Base-by-base conservation (phyloP, 805 yeast species). In the Candida montana region DNA sequence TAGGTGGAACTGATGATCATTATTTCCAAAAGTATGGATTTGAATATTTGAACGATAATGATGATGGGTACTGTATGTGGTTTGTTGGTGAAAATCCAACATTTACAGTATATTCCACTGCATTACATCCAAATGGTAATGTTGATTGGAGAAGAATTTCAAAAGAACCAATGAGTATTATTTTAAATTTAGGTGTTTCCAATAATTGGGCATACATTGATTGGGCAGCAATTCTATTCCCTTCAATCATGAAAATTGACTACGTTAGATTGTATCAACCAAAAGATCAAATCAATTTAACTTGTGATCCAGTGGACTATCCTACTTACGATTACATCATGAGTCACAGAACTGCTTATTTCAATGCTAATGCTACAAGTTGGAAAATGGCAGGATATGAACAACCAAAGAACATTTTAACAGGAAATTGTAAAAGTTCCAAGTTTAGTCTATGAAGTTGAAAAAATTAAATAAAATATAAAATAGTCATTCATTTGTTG, bases 231-330 rank as follows among this genome's bases (percentile, higher is more conserved):
- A 50, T 73, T 20, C 44, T 51, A 5, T 73, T 73, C 55, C 78
- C 78, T 2, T 51, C 59, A 23, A 57, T 53, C n/a, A 56, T 72
- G 62, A 61, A 63, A 39, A 54, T 73, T 26, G 77, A 73, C 45
- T 70, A 67, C 43, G 75, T 73, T 23, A 58, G 79, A 33, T 40
- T 73, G 7, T 74, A 74, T 53, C 79, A 74, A 55, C 79, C 78
- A 4, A 52, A 55, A 30, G 71, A 66, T 45, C 45, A 47, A 18
- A 55, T 61, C 31, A 61, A 60, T 44, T 36, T 72, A 13, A 65
- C 74, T 2, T 74, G 79, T 57, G 77, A 74, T 51, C 79, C 79
- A 1, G 58, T 44, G 1, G 72, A 60, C 43, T 62, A 56, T 48
- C 78, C 79, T 34, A 74, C 78, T 1, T 40, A 52, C 29, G 68